Percentiles rank a stretch among this genome's conserved stretches.
Evolutionary conservation across 2,329 filamentous ascomycete species (phyloP).

Genomic region (Trichoderma afroharzianum): DNA sequence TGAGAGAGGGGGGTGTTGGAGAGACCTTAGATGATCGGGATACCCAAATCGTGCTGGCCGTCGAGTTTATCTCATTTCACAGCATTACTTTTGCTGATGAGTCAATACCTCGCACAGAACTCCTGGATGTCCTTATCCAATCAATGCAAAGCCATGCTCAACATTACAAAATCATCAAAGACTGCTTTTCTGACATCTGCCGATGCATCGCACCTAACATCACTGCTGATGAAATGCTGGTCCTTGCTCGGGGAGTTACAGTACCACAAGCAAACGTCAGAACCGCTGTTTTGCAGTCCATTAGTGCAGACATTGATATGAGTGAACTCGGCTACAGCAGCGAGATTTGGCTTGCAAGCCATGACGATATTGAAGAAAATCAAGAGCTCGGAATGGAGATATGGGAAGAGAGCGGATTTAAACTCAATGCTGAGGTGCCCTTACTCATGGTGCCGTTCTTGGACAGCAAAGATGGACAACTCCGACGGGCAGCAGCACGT

Average conservation of each 20-base stretch:
- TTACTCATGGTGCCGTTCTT: constrained; percentile 72
- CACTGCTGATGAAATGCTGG: constrained; percentile 63
- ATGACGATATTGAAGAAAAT: constrained; percentile 89
- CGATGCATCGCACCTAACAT: constrained; percentile 83
- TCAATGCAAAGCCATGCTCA: constrained; percentile 88
- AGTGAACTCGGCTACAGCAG: constrained; percentile 81
- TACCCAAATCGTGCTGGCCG: constrained; percentile 81
- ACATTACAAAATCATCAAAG: constrained; percentile 93
- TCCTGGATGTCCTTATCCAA: constrained; percentile 67
- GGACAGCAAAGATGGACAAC: constrained; percentile 72
- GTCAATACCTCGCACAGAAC: constrained; percentile 69
- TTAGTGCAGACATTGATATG: constrained; percentile 88
- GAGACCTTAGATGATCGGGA: constrained; percentile 73
- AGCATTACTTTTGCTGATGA: constrained; percentile 73
- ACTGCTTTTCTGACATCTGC: constrained; percentile 83
- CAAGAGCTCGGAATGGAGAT: constrained; percentile 78
- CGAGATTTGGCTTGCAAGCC: constrained; percentile 89
- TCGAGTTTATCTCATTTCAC: constrained; percentile 88
- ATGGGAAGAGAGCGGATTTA: constrained; percentile 89
- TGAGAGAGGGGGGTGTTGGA: constrained; percentile 76
- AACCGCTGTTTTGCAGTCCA: constrained; percentile 80
- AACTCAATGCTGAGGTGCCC: constrained; percentile 63
- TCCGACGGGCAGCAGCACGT: constrained; percentile 78
- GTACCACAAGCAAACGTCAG: constrained; percentile 77
- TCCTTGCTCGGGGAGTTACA: constrained; percentile 74